Evolutionary conservation across 257 asterid species (phyloP).

Genomic region (Paraleonurus japonicus): DNA sequence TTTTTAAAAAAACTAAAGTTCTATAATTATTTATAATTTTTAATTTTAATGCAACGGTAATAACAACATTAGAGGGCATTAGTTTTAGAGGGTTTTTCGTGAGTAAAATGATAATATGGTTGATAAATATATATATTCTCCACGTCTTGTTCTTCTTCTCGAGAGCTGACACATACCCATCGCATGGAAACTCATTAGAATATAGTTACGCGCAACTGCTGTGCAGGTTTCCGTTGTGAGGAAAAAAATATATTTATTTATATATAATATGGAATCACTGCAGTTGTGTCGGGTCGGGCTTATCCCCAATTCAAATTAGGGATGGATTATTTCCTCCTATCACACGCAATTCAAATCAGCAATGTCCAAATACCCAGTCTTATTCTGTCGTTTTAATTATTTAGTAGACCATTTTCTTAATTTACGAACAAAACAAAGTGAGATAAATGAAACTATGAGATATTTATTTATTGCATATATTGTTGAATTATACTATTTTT

Average conservation of each 20-base stretch:
- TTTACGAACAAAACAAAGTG: too few relatives aligned
- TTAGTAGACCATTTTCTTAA: neutral
- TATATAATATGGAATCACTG: conserved; percentile 26
- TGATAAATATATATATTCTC: conserved; percentile 3
- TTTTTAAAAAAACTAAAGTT: too few relatives aligned
- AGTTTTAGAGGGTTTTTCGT: neutral
- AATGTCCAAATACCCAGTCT: neutral
- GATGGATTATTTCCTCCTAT: conserved; percentile 28
- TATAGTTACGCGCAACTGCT: conserved; percentile 11
- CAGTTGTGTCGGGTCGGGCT: conserved; percentile 27
- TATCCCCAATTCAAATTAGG: conserved; percentile 22
- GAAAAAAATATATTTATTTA: neutral
- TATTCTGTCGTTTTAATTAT: neutral
- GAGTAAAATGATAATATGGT: conserved; percentile 14
- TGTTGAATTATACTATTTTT: too few relatives aligned
- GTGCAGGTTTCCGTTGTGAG: conserved; percentile 27
- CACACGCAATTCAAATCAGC: conserved; percentile 25
- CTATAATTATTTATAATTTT: too few relatives aligned
- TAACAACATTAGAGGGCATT: conserved; percentile 10
- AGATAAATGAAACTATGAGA: neutral
- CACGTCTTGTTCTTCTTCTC: conserved; percentile 18
- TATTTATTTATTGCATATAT: too few relatives aligned
- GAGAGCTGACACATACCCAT: conserved; percentile 25
- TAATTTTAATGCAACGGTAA: too few relatives aligned
- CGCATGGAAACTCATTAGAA: conserved; percentile 5